Conservation (phyloP, 23 red algal species). For the Gracilaria domingensis region DNA sequence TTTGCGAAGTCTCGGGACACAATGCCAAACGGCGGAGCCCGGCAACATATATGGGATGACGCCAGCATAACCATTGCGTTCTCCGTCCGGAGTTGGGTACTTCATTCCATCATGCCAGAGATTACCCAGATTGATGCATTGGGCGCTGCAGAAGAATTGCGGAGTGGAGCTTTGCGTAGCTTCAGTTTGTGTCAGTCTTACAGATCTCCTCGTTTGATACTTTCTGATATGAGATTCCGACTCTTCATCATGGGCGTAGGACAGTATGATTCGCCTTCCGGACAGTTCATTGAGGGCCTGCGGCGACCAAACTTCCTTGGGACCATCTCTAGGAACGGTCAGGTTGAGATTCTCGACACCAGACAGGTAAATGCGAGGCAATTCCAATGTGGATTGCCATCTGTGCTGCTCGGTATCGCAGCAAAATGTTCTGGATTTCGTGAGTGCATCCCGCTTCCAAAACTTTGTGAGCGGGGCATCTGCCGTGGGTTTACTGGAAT, state of each 20-base stretch:
- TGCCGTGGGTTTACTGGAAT: background rate
- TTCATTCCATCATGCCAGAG: conserved; percentile 44
- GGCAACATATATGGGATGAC: conserved; percentile 22
- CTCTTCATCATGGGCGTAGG: conserved; percentile 2
- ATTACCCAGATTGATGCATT: background rate
- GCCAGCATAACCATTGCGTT: conserved; percentile 18
- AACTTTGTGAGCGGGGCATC: background rate
- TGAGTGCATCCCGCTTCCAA: background rate
- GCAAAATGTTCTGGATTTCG: background rate
- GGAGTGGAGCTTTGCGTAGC: background rate
- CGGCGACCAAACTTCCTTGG: conserved; percentile 12
- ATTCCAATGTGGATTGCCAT: background rate
- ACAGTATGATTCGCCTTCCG: conserved; percentile 12
- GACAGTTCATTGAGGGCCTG: background rate
- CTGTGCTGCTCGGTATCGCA: background rate
- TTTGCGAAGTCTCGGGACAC: background rate
- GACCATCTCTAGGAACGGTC: conserved; percentile 1
- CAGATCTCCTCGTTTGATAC: background rate
- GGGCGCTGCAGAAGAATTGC: background rate
- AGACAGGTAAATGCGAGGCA: background rate
- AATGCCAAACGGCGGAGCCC: conserved; percentile 30
- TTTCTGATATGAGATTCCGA: background rate
- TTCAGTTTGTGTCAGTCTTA: background rate
- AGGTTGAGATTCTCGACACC: conserved; percentile 2
- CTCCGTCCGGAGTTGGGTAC: conserved; percentile 29